Base-by-base conservation (phyloP, 306 rosid species). In the Pyrus communis region DNA sequence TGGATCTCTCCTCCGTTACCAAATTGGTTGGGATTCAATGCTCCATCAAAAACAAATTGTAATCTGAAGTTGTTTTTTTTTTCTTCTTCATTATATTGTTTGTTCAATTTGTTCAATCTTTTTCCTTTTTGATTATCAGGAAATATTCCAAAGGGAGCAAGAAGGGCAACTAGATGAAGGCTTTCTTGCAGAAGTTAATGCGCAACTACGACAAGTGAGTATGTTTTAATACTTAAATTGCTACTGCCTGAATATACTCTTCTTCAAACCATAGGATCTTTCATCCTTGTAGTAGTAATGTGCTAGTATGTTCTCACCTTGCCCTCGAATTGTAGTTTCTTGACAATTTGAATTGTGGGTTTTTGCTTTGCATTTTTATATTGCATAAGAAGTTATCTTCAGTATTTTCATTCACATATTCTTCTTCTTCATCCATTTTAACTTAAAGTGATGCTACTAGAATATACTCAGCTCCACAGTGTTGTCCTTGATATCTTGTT, bases 81-180 rank as follows among this genome's bases (percentile, higher is more conserved):
- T 49, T 30, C 7, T 15, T 21, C 31, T 23, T 21, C 52, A 23
- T 30, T 35, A 52, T 33, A 51, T 63, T 6, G 30, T 57, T 52
- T 77, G 69, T 71, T 74, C 59, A 81, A 73, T 43, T 3, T 27
- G 28, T 65, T n/a, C 11, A 46, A 46, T 14, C 19, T 46, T 46
- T 46, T 54, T 55, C 11, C 51, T 51, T 76, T 66, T 69, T 80
- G 28, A 74, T 78, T 46, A 77, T 82, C 82, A 94, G 98, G 94
- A 89, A 83, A 84, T 94, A 85, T 63, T 73, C 30, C 89, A 79
- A 77, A 88, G 95, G 90, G 97, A 88, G 67, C 84, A 84, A 87
- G 97, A 83, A 79, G 98, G 98, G 75, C 84, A 86, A 82, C 83
- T 94, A 75, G 96, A 92, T 83, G 96, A 94, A 86, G 97, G 98